A percentile compares a stretch with the other conserved stretches of the same genome.
Evolutionary conservation across 1,139 yeast genomes (phyloP).

Genomic region (Taiozyma onychis): DNA sequence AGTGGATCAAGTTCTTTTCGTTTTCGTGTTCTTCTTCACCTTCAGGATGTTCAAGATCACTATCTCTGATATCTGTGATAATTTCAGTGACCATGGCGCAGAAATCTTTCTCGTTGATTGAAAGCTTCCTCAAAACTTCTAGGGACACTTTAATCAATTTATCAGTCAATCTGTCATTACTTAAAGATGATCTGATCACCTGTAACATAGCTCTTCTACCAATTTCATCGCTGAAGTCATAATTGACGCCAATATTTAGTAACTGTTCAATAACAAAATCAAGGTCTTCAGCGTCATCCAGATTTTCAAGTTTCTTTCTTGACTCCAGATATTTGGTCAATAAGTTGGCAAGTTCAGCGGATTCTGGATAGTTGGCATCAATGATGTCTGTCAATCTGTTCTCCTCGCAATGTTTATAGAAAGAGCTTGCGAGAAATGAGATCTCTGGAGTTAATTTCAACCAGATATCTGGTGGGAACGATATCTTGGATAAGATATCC

Average conservation of each 20-base stretch:
- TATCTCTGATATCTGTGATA: slow-evolving; percentile 77
- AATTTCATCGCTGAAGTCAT: slow-evolving; percentile 87
- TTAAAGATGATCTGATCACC: slow-evolving; percentile 57
- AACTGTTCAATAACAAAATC: slow-evolving; percentile 78
- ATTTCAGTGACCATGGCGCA: slow-evolving; percentile 82
- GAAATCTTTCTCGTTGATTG: slow-evolving; percentile 80
- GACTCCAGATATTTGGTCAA: slow-evolving; percentile 47
- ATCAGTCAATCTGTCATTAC: slow-evolving; percentile 51
- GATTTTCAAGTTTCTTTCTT: slow-evolving; percentile 34
- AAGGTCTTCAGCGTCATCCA: slow-evolving; percentile 46
- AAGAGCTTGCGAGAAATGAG: slow-evolving; percentile 65
- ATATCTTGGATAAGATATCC: slow-evolving; percentile 54
- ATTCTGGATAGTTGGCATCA: slow-evolving; percentile 76
- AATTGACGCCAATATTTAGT: slow-evolving; percentile 57
- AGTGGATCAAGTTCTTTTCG: slow-evolving; percentile 49
- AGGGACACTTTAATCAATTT: slow-evolving; percentile 51
- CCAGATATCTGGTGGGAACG: slow-evolving; percentile 62
- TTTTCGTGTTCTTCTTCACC: slow-evolving; percentile 31
- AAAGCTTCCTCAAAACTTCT: slow-evolving; percentile 61
- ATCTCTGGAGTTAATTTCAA: slow-evolving; percentile 65
- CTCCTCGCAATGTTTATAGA: slow-evolving; percentile 57
- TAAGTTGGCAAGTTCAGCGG: slow-evolving; percentile 61
- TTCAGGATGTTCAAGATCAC: slow-evolving; percentile 39
- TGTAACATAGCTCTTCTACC: slow-evolving; percentile 83
- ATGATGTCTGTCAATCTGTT: slow-evolving; percentile 49